A percentile compares a stretch with the other conserved stretches of the same genome.
Conservation (phyloP, 2,329 filamentous ascomycete genomes). For the Xylariaceae sp. region DNA sequence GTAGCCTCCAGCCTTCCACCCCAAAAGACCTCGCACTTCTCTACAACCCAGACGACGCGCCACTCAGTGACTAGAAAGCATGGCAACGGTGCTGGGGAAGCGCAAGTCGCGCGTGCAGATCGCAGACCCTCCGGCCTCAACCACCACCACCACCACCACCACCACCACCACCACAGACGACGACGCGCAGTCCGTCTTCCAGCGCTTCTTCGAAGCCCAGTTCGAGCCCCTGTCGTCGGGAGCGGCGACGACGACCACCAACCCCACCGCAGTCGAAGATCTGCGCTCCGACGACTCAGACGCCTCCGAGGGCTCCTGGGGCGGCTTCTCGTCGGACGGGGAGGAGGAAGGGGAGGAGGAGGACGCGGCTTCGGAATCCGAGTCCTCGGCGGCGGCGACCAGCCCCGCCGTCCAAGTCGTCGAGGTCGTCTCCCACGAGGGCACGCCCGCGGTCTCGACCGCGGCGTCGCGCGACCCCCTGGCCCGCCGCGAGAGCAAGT, state of each 20-base stretch:
- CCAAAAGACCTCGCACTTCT: neutral
- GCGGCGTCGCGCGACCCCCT: conserved; percentile 38
- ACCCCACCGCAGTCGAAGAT: no score
- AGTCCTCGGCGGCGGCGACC: conserved; percentile 6
- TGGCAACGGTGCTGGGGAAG: conserved; percentile 42
- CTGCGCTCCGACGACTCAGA: conserved; percentile 3
- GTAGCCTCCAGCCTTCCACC: conserved; percentile 1
- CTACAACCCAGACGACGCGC: no score
- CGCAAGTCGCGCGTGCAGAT: conserved; percentile 33
- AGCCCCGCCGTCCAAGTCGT: conserved; percentile 32
- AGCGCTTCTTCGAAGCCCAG: conserved; percentile 77
- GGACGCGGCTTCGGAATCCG: conserved; percentile 19
- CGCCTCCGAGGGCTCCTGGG: conserved; percentile 42
- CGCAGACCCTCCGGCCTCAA: conserved; percentile 21
- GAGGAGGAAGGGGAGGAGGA: conserved; percentile 21
- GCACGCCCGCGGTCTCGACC: conserved; percentile 26
- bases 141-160: no score
- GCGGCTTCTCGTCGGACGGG: conserved; percentile 52
- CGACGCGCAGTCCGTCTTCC: conserved; percentile 67
- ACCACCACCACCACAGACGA: no score
- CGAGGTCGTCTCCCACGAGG: conserved; percentile 54
- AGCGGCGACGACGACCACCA: no score
- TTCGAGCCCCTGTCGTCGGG: conserved; percentile 72
- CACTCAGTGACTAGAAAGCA: conserved; percentile 19
- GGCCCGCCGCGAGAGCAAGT: conserved; percentile 64